Evolutionary conservation across 1,139 yeast genomes (phyloP).

Genomic region (Yamadazyma sp.): DNA sequence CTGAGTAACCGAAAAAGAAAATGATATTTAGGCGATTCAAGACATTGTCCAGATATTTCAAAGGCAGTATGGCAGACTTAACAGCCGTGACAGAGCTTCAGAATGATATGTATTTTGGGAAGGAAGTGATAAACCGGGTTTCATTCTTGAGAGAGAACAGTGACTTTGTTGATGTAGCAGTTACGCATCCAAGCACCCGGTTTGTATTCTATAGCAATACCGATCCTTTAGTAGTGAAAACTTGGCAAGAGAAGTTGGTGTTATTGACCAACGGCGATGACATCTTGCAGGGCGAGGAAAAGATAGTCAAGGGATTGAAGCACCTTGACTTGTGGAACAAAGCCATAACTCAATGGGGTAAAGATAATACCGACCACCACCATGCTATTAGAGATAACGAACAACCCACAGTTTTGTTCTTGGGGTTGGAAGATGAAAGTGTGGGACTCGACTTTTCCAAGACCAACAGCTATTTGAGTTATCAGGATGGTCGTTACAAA

Average conservation of each 20-base stretch:
- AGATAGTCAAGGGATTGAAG: constrained; percentile 17
- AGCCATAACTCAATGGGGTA: constrained; percentile 25
- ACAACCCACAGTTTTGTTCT: constrained; percentile 54
- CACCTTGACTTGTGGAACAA: constrained; percentile 24
- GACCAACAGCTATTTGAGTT: constrained; percentile 28
- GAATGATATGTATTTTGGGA: constrained; percentile 46
- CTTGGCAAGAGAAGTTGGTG: constrained; percentile 29
- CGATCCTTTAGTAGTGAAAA: constrained; percentile 38
- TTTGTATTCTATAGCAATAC: constrained; percentile 51
- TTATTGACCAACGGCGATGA: constrained; percentile 37
- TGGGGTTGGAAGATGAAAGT: constrained; percentile 67
- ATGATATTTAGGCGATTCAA: constrained; percentile 13
- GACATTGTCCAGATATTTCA: constrained; percentile 14
- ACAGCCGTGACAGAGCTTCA: constrained; percentile 23
- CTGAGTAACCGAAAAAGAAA: no score
- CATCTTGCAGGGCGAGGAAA: constrained; percentile 20
- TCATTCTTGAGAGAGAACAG: constrained; percentile 73
- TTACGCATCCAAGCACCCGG: constrained; percentile 52
- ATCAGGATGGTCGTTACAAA: constrained; percentile 47
- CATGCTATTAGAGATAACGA: constrained; percentile 29
- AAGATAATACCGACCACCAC: constrained; percentile 36
- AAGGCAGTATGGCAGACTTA: constrained; percentile 17
- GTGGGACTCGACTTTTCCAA: constrained; percentile 32
- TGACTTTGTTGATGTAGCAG: constrained; percentile 56
- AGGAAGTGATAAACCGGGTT: constrained; percentile 70